Percentiles rank a stretch among this genome's conserved stretches.
These are phyloP conservation scores for Aspergillus sp. DNA, from an alignment of 2,329 filamentous ascomycete genomes.

Conservation along the genomic window DNA sequence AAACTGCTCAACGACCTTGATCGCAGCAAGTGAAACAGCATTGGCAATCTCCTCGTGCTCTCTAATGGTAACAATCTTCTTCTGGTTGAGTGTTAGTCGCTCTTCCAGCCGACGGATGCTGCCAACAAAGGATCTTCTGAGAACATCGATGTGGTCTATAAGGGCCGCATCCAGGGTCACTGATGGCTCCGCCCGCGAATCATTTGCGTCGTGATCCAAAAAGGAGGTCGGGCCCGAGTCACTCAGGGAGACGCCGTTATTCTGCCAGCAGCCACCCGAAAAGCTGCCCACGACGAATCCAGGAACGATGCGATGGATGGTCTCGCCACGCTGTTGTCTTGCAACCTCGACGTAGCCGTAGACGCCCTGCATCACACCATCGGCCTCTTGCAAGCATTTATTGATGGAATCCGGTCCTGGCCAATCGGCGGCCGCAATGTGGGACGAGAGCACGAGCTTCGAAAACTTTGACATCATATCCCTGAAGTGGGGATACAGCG, in stretches of 20 bases:
- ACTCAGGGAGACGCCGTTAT: constrained; percentile 62
- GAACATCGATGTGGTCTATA: constrained; percentile 80
- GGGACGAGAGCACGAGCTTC: constrained; percentile 96
- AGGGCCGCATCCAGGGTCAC: constrained; percentile 73
- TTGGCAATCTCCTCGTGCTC: constrained; percentile 81
- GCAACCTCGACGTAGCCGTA: constrained; percentile 97
- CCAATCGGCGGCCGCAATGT: constrained; percentile 96
- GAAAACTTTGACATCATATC: constrained; percentile 99
- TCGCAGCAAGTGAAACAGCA: constrained; percentile 74
- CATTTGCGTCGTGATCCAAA: constrained; percentile 83
- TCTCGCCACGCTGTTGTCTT: constrained; percentile 86
- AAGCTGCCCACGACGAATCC: constrained; percentile 88
- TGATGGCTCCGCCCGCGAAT: constrained; percentile 70
- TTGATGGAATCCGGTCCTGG: constrained; percentile 89
- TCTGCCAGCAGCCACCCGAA: constrained; percentile 83
- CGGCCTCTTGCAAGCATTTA: constrained; percentile 96
- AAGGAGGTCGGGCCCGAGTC: constrained; percentile 69
- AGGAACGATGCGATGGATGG: constrained; percentile 87
- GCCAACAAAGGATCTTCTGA: constrained; percentile 81
- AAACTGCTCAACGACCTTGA: constrained; percentile 82
- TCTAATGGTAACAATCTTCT: constrained; percentile 78
- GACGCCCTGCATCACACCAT: constrained; percentile 89
- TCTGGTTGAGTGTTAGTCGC: constrained; percentile 73
- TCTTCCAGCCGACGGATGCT: constrained; percentile 87
- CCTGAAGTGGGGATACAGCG: constrained; percentile 92